phyloP scores from a whole-genome alignment of 441 rosid species.

The Euphorbia schlechtendalii region DNA sequence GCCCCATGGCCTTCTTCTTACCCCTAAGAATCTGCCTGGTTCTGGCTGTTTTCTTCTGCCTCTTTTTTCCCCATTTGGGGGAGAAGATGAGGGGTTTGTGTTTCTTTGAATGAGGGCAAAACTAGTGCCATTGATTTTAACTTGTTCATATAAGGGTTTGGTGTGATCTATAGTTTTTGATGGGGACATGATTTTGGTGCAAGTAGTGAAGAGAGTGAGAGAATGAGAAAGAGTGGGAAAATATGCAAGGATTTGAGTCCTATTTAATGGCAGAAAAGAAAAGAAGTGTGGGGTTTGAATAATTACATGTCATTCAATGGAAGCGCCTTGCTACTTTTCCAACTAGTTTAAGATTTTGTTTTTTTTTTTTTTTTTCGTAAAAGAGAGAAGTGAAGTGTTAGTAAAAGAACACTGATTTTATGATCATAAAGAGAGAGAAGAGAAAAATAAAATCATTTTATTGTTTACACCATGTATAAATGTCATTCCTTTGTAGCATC shows the following conservation, averaged over 20 bases:
- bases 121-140: conserved; percentile 28
- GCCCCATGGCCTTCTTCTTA: conserved; percentile 83
- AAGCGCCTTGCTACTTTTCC: not conserved
- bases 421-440: too few species aligned
- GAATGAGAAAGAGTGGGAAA: not conserved
- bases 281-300: not conserved
- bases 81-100: conserved; percentile 33
- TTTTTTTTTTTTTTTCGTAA: not conserved
- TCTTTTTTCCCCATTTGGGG: conserved; percentile 44
- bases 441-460: too few species aligned
- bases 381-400: not conserved
- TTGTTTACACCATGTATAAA: not conserved
- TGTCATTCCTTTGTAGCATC: conserved; percentile 27
- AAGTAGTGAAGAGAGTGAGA: not conserved
- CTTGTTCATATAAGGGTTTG: conserved; percentile 28
- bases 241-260: not conserved
- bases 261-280: not conserved
- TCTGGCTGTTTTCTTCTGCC: conserved; percentile 12
- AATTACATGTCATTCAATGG: conserved; percentile 1
- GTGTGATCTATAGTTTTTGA: conserved; percentile 13
- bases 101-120: conserved; percentile 56
- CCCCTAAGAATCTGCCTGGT: conserved; percentile 46
- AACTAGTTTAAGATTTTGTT: not conserved
- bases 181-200: not conserved
- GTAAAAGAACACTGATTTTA: conserved; percentile 12